Base-by-base conservation (phyloP, 2,329 filamentous ascomycete species). In the Chaetomium sp. region DNA sequence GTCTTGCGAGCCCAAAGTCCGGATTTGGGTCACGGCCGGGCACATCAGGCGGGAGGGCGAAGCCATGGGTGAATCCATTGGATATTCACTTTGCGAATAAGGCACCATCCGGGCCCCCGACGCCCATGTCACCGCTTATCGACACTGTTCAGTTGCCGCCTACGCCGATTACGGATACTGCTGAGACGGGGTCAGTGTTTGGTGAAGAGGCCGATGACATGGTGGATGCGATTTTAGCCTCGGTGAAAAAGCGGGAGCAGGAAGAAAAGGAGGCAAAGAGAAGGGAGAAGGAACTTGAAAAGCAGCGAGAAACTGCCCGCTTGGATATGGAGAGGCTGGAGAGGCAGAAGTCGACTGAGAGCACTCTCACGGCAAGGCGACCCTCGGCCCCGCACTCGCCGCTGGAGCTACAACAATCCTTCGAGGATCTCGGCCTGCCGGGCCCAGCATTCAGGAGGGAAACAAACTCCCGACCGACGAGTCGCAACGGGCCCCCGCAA, bases 41-140 rank as follows among this genome's bases (percentile, higher is more conserved):
- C 11, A 74, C 69, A 11, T 66, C 68, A 5, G 65, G 57, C 32
- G 27, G 33, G 4, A 69, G 65, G 32, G 70, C 67, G 45, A 73
- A 71, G 54, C 68, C 71, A 4, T 76, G 74, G 70, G 69, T 75
- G 6, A 77, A 76, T 57, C 75, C 78, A 0, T 69, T 79, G n/a
- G 74, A 79, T 10, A 70, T 76, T 36, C 73, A 78, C 55, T 76
- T 76, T 57, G 61, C 61, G 50, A 72, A 62, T 56, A 50, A 62
- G 47, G 46, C 62, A 50, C 57, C 65, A 12, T 65, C 61, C 6
- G 65, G 60, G 10, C 66, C 67, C 7, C 60, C 64, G 41, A 57
- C 65, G 4, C 65, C 68, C 1, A 74, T 66, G 56, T 76, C 72
- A 10, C 71, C 73, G 0, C 64, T 77, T 8, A 70, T 67, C n/a